Evolutionary conservation across 345 rosid genomes (phyloP).

Genomic region (Aegle marmelos): DNA sequence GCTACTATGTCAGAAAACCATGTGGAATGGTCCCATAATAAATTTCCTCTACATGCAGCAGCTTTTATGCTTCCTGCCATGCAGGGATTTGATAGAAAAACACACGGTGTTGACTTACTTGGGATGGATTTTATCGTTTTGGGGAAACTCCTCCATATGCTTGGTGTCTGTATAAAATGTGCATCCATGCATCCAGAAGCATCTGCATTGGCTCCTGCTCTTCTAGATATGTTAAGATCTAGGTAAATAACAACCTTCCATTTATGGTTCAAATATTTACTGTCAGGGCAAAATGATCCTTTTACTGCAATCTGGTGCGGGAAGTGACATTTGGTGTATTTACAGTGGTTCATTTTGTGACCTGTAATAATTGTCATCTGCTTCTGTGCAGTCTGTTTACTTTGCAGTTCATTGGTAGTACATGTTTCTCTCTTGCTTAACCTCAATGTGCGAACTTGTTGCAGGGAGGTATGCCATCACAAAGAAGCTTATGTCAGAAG

Average conservation of each 20-base stretch:
- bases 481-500: constrained; percentile 89
- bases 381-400: not conserved
- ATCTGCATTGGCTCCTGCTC: constrained; percentile 69
- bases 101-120: constrained; percentile 97
- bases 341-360: not conserved
- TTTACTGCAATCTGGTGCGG: not conserved
- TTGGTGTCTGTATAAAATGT: constrained; percentile 88
- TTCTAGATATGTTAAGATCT: constrained; percentile 79
- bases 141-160: constrained; percentile 93
- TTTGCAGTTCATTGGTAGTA: not conserved
- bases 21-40: constrained; percentile 64
- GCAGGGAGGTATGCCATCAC: constrained; percentile 84
- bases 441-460: constrained; percentile 14
- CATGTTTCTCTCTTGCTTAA: not conserved
- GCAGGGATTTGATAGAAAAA: constrained; percentile 88
- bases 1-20: constrained; percentile 38
- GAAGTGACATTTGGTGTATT: not conserved
- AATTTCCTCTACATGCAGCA: constrained; percentile 80
- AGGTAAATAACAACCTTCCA: constrained; percentile 41
- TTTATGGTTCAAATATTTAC: not conserved
- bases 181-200: constrained; percentile 95
- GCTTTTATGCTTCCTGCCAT: constrained; percentile 99
- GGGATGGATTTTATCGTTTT: constrained; percentile 88
- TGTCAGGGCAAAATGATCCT: not conserved
- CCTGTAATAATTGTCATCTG: not conserved